Base-by-base conservation (phyloP, 305 asterid genomes). In the Plantago coronopus region DNA sequence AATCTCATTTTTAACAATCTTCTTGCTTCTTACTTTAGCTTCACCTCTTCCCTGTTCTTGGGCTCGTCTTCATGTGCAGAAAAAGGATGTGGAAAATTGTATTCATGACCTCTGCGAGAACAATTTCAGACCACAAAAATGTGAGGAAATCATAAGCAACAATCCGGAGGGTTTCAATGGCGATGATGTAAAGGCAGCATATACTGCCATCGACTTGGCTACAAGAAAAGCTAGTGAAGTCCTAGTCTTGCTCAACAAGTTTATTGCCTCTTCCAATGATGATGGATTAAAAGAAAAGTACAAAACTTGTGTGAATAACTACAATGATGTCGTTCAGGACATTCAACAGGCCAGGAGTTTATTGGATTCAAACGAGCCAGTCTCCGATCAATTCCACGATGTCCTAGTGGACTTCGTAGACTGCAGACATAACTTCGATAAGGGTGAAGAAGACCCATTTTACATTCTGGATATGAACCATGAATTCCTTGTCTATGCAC, bases 131-230 rank as follows among this genome's bases (percentile, higher is more conserved):
- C 57, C 57, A 1, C 37, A 51, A 6, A 34, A 51, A 23, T 51
- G 57, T 51, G 21, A 34, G 57, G 29, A 51, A 20, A 51, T 51
- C n/a, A 21, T 51, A 50, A 50, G n/a, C n/a, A n/a, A n/a, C n/a
- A n/a, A n/a, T n/a, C n/a, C n/a, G 29, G 56, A 50, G 17, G 56
- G 56, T 20, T 50, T 50, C 56, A 50, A 19, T 31, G 0, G 17
- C 37, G 37, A 51, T 17, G 17, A 21, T 21, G 10, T 0, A 1
- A 34, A 17, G 17, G 27, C 27, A 11, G 57, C 37, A 20, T 0
- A 34, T 51, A 22, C 57, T 4, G 23, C 57, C 57, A 51, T 51
- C 23, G 27, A 34, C 57, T 51, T 51, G 11, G n/a, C 57, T 20
- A 51, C 34, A 51, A 34, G 38, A 34, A 51, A 51, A 51, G 57